Percentiles rank a stretch among this genome's conserved stretches.
Conservation (phyloP, 176 grass and related monocot genomes). For the Phoenix roebelenii region DNA sequence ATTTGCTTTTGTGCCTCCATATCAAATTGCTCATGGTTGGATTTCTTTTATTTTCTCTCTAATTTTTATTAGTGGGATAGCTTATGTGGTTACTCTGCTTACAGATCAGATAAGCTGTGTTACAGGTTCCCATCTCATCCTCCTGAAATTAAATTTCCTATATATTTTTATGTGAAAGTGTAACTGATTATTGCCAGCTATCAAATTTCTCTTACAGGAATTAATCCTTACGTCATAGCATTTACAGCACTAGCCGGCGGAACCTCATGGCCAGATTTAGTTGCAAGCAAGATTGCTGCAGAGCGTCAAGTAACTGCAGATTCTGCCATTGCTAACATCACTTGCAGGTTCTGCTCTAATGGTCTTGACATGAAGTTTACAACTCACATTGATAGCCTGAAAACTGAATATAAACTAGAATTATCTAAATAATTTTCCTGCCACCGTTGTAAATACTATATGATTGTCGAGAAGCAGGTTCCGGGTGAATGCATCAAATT, state of each 20-base stretch:
- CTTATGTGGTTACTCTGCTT: slow-evolving; percentile 77
- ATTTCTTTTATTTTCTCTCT: slow-evolving; percentile 66
- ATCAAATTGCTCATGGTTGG: slow-evolving; percentile 73
- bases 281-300: slow-evolving; percentile 95
- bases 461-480: too few relatives aligned
- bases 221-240: slow-evolving; percentile 88
- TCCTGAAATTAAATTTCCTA: background rate
- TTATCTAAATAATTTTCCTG: too few relatives aligned
- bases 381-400: too few relatives aligned
- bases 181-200: background rate
- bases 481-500: too few relatives aligned
- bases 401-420: too few relatives aligned
- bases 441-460: too few relatives aligned
- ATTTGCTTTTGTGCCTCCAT: slow-evolving; percentile 69
- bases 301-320: slow-evolving; percentile 89
- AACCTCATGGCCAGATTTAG: slow-evolving; percentile 90
- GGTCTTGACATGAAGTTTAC: too few relatives aligned
- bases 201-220: slow-evolving; percentile 33
- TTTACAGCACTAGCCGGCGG: slow-evolving; percentile 81
- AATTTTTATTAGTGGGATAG: slow-evolving; percentile 71
- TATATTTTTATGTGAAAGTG: background rate
- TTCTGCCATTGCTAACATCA: slow-evolving; percentile 95
- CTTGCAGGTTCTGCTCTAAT: slow-evolving; percentile 54
- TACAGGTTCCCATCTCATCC: slow-evolving; percentile 39
- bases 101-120: slow-evolving; percentile 89